These are phyloP conservation scores for Rauvolfia tetraphylla DNA, from an alignment of 257 asterid genomes.

Conservation along the genomic window DNA sequence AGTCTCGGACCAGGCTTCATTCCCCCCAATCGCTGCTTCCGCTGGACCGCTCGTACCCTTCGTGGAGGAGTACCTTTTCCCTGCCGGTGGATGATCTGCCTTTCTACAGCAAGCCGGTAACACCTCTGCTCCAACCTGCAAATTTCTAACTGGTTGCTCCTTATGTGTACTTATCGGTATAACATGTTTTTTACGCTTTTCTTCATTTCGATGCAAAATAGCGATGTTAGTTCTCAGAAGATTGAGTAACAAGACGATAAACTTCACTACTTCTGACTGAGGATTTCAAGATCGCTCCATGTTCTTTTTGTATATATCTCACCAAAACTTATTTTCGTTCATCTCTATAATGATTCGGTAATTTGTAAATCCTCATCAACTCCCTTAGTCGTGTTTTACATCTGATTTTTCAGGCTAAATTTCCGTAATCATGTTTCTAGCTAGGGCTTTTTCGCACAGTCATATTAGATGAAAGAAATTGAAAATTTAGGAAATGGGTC, in stretches of 20 bases:
- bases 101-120: background rate
- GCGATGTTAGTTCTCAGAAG: background rate
- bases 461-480: background rate
- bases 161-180: background rate
- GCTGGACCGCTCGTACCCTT: background rate
- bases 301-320: background rate
- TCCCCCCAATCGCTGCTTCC: constrained; percentile 41
- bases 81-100: background rate
- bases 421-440: background rate
- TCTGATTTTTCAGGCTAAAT: background rate
- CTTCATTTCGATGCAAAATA: constrained; percentile 1
- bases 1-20: constrained; percentile 71
- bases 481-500: background rate
- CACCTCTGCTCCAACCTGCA: background rate
- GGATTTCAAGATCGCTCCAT: background rate
- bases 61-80: background rate
- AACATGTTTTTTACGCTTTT: background rate
- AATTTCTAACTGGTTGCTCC: background rate
- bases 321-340: background rate
- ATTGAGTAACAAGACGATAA: constrained; percentile 1
- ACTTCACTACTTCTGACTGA: background rate
- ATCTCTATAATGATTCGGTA: background rate
- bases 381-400: too few relatives aligned
- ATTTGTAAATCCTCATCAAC: constrained; percentile 10
- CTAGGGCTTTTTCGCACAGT: background rate